These are phyloP conservation scores for Diaporthe velutina DNA, from an alignment of 2,329 filamentous ascomycete genomes.

Conservation along the genomic window DNA sequence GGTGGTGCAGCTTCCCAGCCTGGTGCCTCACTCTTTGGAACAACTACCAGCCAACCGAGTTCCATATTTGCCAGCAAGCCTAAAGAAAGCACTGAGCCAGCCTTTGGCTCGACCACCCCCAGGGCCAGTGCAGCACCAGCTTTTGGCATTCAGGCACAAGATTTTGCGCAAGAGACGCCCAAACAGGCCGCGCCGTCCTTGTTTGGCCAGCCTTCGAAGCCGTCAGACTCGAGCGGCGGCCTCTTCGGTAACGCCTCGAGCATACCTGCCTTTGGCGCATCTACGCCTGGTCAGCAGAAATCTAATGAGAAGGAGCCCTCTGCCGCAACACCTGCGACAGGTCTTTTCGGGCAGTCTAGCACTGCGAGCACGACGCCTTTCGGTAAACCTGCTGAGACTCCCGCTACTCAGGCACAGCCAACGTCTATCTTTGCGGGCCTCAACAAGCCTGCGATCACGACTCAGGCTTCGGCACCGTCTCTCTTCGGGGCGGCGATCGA, in stretches of 20 bases:
- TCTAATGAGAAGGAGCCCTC: constrained; percentile 42
- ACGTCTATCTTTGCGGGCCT: constrained; percentile 51
- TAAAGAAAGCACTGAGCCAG: constrained; percentile 24
- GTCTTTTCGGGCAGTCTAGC: constrained; percentile 36
- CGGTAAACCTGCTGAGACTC: constrained; percentile 49
- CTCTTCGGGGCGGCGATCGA: constrained; percentile 41
- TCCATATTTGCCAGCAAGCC: constrained; percentile 55
- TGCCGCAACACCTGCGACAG: constrained; percentile 42
- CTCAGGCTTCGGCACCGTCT: constrained; percentile 46
- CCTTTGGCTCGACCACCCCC: constrained; percentile 31
- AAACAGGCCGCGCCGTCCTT: constrained; percentile 38
- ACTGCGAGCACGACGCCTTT: constrained; percentile 36
- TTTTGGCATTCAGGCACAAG: constrained; percentile 39
- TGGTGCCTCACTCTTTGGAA: constrained; percentile 47
- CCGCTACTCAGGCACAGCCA: constrained; percentile 45
- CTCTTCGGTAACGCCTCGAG: constrained; percentile 40
- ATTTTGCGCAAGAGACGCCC: constrained; percentile 39
- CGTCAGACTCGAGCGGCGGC: constrained; percentile 32
- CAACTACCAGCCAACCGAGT: constrained; percentile 46
- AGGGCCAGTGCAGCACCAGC: constrained; percentile 30
- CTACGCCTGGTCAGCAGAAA: constrained; percentile 33
- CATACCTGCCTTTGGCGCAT: constrained; percentile 33
- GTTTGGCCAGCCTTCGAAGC: constrained; percentile 36
- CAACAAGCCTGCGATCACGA: constrained; percentile 18
- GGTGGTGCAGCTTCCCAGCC: constrained; percentile 49